Evolutionary conservation across 805 yeast species (phyloP).

Genomic region (Suhomyces tanzawaensis): DNA sequence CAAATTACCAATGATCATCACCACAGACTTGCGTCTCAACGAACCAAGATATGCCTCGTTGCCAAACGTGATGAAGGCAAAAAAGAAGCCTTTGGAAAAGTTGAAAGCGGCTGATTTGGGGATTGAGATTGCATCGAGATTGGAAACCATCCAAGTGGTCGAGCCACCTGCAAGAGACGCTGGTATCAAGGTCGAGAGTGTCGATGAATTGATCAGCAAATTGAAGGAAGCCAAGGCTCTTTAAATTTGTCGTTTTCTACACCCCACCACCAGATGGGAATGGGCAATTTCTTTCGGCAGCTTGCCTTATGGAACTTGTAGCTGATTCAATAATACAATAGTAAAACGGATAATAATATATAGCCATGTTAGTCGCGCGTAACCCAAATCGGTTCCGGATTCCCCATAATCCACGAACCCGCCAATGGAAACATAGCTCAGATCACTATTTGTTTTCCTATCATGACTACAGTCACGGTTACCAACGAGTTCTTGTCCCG

Average conservation of each 20-base stretch:
- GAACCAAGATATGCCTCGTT: slow-evolving; percentile 94
- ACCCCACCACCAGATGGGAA: no score
- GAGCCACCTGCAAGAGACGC: slow-evolving; percentile 85
- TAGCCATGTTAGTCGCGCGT: neutral
- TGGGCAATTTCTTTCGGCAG: no score
- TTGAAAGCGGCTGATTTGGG: slow-evolving; percentile 63
- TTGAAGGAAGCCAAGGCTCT: slow-evolving; percentile 75
- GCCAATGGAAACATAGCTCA: neutral
- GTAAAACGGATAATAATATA: no score
- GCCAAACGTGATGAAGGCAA: slow-evolving; percentile 97
- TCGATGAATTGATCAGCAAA: slow-evolving; percentile 77
- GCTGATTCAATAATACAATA: no score
- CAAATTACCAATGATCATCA: slow-evolving; percentile 77
- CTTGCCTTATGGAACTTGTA: no score
- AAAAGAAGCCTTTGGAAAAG: slow-evolving; percentile 85
- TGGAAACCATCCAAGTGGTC: slow-evolving; percentile 68
- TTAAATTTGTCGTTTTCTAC: no score
- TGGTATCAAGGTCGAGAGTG: slow-evolving; percentile 76
- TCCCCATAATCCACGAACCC: neutral
- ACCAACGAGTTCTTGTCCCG: slow-evolving; percentile 27
- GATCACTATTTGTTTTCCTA: neutral
- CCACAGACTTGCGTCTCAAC: slow-evolving; percentile 91
- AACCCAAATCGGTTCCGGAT: neutral
- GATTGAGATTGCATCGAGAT: slow-evolving; percentile 59
- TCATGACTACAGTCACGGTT: slow-evolving; percentile 11